Conservation (phyloP, 306 rosid genomes). For the Pterocarpus santalinus region DNA sequence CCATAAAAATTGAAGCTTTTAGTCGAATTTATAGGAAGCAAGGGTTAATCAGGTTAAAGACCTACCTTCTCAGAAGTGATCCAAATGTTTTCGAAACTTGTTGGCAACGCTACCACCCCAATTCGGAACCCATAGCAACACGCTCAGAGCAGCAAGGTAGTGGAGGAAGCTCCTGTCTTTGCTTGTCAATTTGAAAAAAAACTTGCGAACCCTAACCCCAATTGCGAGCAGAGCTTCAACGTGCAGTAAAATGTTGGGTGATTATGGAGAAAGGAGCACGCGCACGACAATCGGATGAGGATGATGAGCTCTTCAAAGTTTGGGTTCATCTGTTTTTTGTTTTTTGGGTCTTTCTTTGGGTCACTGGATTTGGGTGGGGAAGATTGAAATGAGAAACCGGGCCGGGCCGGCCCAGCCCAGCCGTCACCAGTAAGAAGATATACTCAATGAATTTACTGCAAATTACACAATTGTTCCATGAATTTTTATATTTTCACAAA, state of each 20-base stretch:
- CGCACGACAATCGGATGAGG: background rate
- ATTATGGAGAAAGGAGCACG: background rate
- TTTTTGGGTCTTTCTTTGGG: too few relatives aligned
- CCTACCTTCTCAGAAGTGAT: constrained; percentile 11
- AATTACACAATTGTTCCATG: too few relatives aligned
- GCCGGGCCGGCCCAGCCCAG: too few relatives aligned
- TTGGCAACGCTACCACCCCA: background rate
- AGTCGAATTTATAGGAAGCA: background rate
- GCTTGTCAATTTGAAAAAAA: background rate
- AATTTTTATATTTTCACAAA: too few relatives aligned
- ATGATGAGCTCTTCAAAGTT: background rate
- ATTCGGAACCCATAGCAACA: background rate
- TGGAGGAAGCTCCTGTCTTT: background rate
- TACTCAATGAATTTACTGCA: too few relatives aligned
- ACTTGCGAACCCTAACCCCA: background rate
- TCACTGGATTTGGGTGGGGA: too few relatives aligned
- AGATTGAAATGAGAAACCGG: too few relatives aligned
- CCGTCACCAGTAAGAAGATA: too few relatives aligned
- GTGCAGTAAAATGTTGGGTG: background rate
- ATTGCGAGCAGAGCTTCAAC: background rate
- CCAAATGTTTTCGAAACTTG: constrained; percentile 1
- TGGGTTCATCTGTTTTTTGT: too few relatives aligned
- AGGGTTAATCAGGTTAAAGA: background rate
- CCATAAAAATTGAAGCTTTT: background rate
- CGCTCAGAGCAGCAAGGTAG: background rate